Percentiles rank a stretch among this genome's conserved stretches.
Evolutionary conservation across 2,329 filamentous ascomycete genomes (phyloP).

Genomic region (Ceratocystis cacaofunesta): DNA sequence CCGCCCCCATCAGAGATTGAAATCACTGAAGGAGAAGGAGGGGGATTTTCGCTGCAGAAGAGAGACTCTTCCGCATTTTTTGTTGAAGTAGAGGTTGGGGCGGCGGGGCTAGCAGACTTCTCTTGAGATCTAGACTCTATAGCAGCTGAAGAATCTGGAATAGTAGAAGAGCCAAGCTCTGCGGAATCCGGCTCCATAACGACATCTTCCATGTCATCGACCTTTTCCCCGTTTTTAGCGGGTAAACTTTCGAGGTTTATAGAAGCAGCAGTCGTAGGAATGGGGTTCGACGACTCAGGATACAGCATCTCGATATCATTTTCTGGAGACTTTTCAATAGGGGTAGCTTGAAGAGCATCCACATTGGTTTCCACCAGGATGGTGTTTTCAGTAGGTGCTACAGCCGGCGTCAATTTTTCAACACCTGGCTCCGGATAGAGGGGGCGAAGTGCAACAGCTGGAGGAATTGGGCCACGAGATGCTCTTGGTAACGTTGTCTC

Average conservation of each 20-base stretch:
- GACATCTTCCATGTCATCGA: constrained; percentile 17
- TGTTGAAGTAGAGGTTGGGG: constrained; percentile 20
- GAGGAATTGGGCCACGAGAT: neutral
- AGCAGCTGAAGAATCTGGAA: neutral
- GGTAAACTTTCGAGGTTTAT: neutral
- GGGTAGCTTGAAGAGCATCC: neutral
- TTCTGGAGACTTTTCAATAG: neutral
- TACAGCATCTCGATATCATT: neutral
- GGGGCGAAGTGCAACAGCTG: neutral
- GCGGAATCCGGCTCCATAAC: neutral
- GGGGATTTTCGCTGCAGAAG: constrained; percentile 18
- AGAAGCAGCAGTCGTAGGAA: neutral
- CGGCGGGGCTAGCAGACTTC: neutral
- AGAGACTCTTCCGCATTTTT: constrained; percentile 20
- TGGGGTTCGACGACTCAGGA: neutral
- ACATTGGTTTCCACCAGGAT: neutral
- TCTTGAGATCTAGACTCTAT: neutral
- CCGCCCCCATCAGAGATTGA: constrained; percentile 19
- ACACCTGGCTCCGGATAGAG: neutral
- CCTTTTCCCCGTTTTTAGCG: neutral
- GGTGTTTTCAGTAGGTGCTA: neutral
- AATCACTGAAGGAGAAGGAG: constrained; percentile 18
- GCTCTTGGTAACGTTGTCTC: neutral
- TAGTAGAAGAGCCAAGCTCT: neutral
- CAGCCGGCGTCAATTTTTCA: neutral